Base-by-base conservation (phyloP, 2,329 filamentous ascomycete species). In the Colletotrichum spaethianum region DNA sequence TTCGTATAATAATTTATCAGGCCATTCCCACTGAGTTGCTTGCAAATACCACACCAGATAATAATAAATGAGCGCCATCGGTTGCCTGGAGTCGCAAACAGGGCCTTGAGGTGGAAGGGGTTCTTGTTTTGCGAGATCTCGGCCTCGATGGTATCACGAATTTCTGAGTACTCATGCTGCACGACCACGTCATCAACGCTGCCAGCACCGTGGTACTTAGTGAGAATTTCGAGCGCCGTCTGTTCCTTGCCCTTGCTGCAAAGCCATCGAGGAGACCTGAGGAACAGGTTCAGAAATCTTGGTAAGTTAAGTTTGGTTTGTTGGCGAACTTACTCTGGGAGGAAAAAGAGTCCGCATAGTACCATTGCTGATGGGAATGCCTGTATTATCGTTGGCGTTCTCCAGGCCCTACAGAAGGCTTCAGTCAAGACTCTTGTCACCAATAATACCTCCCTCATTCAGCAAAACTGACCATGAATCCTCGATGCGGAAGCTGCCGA, bases 201-300 rank as follows among this genome's bases (percentile, higher is more conserved):
- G 2, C 88, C 90, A 62, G 92, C 85, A 18, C 87, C 89, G 75
- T 91, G 91, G 75, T 88, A 92, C 74, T 88, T 89, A 23, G 86
- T 85, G 72, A 93, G 84, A 23, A 89, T 82, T 2, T 89, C 87
- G 31, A 88, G 85, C 0, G 82, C 78, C 0, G 83, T 83, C 75
- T 88, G 84, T 67, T 72, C 65, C 26, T 16, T 69, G 65, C 70
- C 70, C 38, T 69, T 70, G 31, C 70, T 72, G 36, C 65, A 72
- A 26, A 69, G 65, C 70, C 70, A 72, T 20, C 70, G 59, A 9
- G 65, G 70, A n/a, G 70, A 72, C 42, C 70, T 72, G 16, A 18
- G 7, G 3, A 16, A 38, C 46, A 40, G 26, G 8, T 6, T 42
- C 1, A 56, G 57, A 28, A 18, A 23, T 1, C 23, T 23, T 11